Base-by-base conservation (phyloP, 2,329 filamentous ascomycete species). In the Aspergillus clavatus region DNA sequence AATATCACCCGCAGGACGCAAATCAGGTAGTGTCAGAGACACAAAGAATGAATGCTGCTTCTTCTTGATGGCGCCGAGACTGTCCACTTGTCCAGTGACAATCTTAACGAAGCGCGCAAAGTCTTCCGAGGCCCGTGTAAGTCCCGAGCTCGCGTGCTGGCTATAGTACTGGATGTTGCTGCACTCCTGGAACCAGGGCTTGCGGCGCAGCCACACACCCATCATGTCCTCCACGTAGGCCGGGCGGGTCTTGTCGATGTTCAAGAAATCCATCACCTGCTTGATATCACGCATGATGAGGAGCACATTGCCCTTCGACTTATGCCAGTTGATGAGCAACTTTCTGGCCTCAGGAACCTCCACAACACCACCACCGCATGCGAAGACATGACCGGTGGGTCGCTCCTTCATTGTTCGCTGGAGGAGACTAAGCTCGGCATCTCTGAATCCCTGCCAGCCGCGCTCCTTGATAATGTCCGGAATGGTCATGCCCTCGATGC, bases 111-210 rank as follows among this genome's bases (percentile, higher is more conserved):
- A 91, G 38, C 83, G 81, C 14, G 75, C 73, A 58, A 95, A 93
- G 60, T 91, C 86, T 38, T 81, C 72, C 28, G 84, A 74, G 22
- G 79, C 74, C 46, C 74, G 70, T 10, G 73, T 68, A 41, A 81
- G 67, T 27, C 73, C 67, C 18, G 74, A 67, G 29, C 74, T 75
- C 2, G 78, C 72, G 37, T 73, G 82, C 40, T 89, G 88, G 65
- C 87, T 95, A 72, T 91, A 87, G 72, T 95, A 97, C 57, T 94
- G 83, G 58, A 89, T 85, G 63, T 95, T 98, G 73, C 90, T 96
- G 75, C 93, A 97, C 65, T 91, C 82, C 46, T 87, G 78, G 68
- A 89, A 97, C 83, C 88, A 95, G 3, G 84, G 86, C 66, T 89
- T 93, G 28, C 93, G 83, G 42, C 91, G 84, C 46, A 88, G 73